Percentiles rank a stretch among this genome's conserved stretches.
Evolutionary conservation across 345 rosid species (phyloP).

Genomic region (Citrus medica): DNA sequence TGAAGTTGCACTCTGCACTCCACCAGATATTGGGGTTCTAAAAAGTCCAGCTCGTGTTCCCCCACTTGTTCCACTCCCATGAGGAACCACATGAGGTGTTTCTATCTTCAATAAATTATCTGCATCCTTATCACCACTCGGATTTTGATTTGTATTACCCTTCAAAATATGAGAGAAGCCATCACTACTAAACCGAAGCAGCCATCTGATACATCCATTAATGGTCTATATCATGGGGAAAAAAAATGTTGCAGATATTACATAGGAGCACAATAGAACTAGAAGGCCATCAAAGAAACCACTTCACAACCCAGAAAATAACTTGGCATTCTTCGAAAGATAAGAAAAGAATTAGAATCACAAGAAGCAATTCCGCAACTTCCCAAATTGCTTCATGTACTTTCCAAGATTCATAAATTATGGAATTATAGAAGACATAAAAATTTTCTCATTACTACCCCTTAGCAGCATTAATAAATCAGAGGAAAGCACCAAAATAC

Average conservation of each 20-base stretch:
- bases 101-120: constrained; percentile 43
- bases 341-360: background rate
- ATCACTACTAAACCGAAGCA: constrained; percentile 33
- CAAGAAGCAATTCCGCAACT: background rate
- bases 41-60: constrained; percentile 90
- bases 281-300: background rate
- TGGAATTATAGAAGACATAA: background rate
- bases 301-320: background rate
- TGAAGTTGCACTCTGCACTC: constrained; percentile 97
- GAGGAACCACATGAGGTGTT: constrained; percentile 38
- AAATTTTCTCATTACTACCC: background rate
- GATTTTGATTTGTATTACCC: constrained; percentile 38
- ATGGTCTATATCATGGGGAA: constrained; percentile 10
- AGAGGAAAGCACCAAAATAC: background rate
- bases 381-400: background rate
- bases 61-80: constrained; percentile 52
- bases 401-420: background rate
- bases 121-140: constrained; percentile 32
- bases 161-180: constrained; percentile 46
- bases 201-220: constrained; percentile 28
- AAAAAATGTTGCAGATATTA: constrained; percentile 18
- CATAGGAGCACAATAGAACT: background rate
- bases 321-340: background rate
- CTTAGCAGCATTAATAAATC: background rate
- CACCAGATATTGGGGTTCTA: constrained; percentile 98